These are phyloP conservation scores for Ogataea henricii DNA, from an alignment of 805 yeast genomes.

Conservation along the genomic window DNA sequence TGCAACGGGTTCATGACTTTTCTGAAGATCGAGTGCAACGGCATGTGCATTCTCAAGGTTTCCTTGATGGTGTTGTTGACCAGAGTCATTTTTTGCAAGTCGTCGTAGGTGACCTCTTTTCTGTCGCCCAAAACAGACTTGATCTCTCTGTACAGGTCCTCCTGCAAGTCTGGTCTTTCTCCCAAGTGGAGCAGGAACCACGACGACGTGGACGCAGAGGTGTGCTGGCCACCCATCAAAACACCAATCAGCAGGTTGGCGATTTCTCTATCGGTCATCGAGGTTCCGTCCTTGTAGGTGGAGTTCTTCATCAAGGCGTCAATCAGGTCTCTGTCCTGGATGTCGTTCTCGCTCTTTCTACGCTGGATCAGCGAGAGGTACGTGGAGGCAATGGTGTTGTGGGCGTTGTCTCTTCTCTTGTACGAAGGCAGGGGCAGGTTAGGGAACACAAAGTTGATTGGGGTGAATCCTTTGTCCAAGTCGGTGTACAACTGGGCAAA, in stretches of 20 bases:
- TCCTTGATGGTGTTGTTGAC: conserved; percentile 86
- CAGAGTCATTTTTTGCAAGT: conserved; percentile 76
- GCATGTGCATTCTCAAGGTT: conserved; percentile 94
- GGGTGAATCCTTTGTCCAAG: conserved; percentile 95
- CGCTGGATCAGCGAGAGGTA: conserved; percentile 75
- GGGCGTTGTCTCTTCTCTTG: conserved; percentile 85
- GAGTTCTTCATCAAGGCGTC: conserved; percentile 82
- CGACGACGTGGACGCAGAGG: conserved; percentile 93
- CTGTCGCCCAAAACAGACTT: conserved; percentile 57
- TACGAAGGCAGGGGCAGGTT: conserved; percentile 80
- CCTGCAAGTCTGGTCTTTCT: conserved; percentile 82
- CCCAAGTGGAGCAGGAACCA: conserved; percentile 93
- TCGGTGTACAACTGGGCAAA: conserved; percentile 88
- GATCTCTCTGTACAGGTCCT: conserved; percentile 77
- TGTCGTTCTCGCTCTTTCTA: conserved; percentile 76
- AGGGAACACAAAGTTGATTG: conserved; percentile 93
- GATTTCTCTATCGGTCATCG: conserved; percentile 93
- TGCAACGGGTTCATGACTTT: conserved; percentile 77
- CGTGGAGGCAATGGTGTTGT: conserved; percentile 72
- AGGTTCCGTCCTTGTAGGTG: conserved; percentile 89
- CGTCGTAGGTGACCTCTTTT: conserved; percentile 73
- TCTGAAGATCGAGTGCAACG: conserved; percentile 94
- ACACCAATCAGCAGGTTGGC: conserved; percentile 93
- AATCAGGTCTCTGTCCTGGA: conserved; percentile 83
- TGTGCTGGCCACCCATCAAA: conserved; percentile 99